A percentile compares a stretch with the other conserved stretches of the same genome.
Evolutionary conservation across 2,329 filamentous ascomycete genomes (phyloP).

Genomic region (Colletotrichum simmondsii): DNA sequence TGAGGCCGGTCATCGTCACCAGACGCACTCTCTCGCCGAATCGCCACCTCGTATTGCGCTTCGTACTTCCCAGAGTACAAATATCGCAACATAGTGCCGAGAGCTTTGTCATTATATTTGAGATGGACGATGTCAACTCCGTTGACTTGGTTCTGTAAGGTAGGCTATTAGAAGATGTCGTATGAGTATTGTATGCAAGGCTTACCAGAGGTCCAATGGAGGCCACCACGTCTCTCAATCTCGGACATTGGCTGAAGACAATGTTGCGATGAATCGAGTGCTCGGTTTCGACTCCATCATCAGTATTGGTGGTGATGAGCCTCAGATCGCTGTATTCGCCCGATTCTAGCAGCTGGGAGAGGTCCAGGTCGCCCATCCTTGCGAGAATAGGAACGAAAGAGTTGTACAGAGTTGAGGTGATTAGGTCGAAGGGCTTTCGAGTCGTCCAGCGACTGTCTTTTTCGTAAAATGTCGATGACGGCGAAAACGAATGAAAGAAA

Average conservation of each 20-base stretch:
- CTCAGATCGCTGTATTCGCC: neutral
- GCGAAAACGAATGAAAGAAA: neutral
- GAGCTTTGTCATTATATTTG: neutral
- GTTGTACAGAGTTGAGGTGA: neutral
- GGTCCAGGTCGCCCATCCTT: neutral
- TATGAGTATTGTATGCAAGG: too few relatives aligned
- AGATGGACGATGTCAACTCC: neutral
- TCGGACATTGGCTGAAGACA: constrained; percentile 1
- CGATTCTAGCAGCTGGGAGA: neutral
- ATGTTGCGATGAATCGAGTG: constrained; percentile 6
- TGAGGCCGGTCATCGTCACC: neutral
- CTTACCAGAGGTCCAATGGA: neutral
- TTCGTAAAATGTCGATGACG: neutral
- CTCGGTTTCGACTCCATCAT: neutral
- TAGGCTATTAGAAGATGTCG: neutral
- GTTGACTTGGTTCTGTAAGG: neutral
- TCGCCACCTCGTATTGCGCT: neutral
- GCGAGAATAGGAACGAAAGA: neutral
- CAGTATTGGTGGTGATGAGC: neutral
- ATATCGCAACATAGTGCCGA: neutral
- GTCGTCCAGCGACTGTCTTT: neutral
- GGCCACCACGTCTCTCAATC: neutral
- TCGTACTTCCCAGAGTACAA: constrained; percentile 19
- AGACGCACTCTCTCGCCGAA: neutral
- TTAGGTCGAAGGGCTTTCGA: neutral